Conservation (phyloP, 2,329 filamentous ascomycete species). For the Alternaria sp. region DNA sequence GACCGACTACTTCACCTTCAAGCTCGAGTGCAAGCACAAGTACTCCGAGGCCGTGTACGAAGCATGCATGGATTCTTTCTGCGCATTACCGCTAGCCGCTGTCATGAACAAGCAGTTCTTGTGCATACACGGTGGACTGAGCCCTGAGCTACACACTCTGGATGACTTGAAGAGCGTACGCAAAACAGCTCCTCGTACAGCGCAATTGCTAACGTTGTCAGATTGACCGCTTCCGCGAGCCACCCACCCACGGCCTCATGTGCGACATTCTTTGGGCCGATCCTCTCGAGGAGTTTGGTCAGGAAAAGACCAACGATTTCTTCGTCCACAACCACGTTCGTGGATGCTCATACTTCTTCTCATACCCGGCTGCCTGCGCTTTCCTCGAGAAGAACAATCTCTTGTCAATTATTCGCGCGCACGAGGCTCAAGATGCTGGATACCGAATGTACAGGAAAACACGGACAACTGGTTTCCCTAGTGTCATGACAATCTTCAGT, state of each 20-base stretch:
- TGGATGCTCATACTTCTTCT: conserved; percentile 99
- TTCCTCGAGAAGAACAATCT: conserved; percentile 99
- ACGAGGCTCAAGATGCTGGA: conserved; percentile 97
- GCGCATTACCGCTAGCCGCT: conserved; percentile 87
- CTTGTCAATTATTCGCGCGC: conserved; percentile 93
- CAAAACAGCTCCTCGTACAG: background rate
- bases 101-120: conserved; percentile 99
- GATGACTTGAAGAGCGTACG: conserved; percentile 89
- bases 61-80: conserved; percentile 98
- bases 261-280: conserved; percentile 99
- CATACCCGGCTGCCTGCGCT: conserved; percentile 93
- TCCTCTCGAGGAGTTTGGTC: conserved; percentile 95
- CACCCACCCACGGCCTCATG: conserved; percentile 97
- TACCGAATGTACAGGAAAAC: conserved; percentile 99
- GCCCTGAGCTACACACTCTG: conserved; percentile 92
- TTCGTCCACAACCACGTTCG: conserved; percentile 98
- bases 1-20: conserved; percentile 99
- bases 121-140: conserved; percentile 96
- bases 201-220: conserved; percentile 51
- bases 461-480: conserved; percentile 95
- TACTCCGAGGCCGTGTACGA: conserved; percentile 97
- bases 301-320: conserved; percentile 97
- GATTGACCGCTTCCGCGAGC: conserved; percentile 98
- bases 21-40: conserved; percentile 99
- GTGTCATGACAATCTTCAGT: conserved; percentile 99